phyloP scores from a whole-genome alignment of 2,329 filamentous ascomycete genomes.

The Aulographum hederae region DNA sequence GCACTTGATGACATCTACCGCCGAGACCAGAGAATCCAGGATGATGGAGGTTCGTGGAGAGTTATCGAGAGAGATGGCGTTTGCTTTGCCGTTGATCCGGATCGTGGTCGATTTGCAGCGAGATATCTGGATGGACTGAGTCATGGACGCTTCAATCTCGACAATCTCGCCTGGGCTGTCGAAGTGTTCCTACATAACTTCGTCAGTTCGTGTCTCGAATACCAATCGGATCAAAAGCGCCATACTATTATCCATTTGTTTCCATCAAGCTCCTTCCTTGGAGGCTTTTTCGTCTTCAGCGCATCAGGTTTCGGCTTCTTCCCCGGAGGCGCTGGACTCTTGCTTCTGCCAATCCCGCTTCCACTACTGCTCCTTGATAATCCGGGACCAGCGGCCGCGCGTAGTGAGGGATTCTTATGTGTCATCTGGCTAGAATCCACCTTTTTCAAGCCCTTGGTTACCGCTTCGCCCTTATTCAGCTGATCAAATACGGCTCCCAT shows the following conservation, averaged over 20 bases:
- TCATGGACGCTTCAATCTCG: constrained; percentile 63
- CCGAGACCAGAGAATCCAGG: constrained; percentile 75
- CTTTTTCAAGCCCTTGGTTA: constrained; percentile 78
- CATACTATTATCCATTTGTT: constrained; percentile 85
- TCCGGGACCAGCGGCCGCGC: constrained; percentile 48
- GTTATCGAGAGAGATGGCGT: constrained; percentile 93
- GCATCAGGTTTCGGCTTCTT: constrained; percentile 38
- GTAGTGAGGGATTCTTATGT: constrained; percentile 86
- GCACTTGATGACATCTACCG: constrained; percentile 88
- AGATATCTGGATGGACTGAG: constrained; percentile 81
- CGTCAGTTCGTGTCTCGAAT: not conserved
- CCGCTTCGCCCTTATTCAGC: constrained; percentile 72
- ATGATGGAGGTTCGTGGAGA: constrained; percentile 68
- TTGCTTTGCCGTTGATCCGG: constrained; percentile 81
- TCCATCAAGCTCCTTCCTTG: constrained; percentile 31
- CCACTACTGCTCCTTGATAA: constrained; percentile 37
- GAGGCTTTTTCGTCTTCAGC: constrained; percentile 28
- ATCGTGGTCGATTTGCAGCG: constrained; percentile 83
- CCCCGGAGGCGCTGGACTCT: constrained; percentile 60
- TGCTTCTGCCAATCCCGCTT: constrained; percentile 37
- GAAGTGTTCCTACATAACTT: constrained; percentile 55
- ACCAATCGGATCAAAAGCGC: constrained; percentile 5
- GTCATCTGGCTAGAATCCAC: constrained; percentile 95
- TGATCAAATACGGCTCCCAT: constrained; percentile 82
- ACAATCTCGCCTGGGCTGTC: constrained; percentile 58